Evolutionary conservation across 2,329 filamentous ascomycete species (phyloP).

Genomic region (Dothidotthia symphoricarpi): DNA sequence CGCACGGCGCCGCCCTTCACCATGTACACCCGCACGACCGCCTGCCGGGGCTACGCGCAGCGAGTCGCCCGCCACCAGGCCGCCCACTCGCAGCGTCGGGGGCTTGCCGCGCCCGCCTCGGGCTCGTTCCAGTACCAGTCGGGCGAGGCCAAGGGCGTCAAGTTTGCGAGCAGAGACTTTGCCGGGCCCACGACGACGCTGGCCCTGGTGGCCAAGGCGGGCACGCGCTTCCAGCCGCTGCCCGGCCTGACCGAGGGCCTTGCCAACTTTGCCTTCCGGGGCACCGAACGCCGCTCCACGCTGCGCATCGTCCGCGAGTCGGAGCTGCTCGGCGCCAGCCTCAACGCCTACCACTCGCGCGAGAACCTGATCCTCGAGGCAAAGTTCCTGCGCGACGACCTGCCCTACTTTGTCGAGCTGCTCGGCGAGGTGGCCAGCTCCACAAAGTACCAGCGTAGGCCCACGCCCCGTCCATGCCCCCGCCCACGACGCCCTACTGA

Average conservation of each 20-base stretch:
- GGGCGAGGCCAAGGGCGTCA: slow-evolving; percentile 81
- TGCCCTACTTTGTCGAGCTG: slow-evolving; percentile 96
- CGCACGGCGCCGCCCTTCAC: slow-evolving; percentile 40
- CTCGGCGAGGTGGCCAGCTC: slow-evolving; percentile 85
- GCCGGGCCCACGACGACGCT: slow-evolving; percentile 86
- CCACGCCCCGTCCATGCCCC: slow-evolving; percentile 1
- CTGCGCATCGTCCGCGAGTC: slow-evolving; percentile 92
- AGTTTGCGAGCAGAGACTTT: slow-evolving; percentile 87
- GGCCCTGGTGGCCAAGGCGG: slow-evolving; percentile 88
- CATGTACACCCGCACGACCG: slow-evolving; percentile 68
- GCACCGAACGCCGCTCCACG: slow-evolving; percentile 82
- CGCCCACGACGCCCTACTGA: slow-evolving; percentile 4
- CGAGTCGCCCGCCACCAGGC: slow-evolving; percentile 60
- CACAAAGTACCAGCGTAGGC: slow-evolving; percentile 74
- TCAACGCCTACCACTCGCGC: slow-evolving; percentile 83
- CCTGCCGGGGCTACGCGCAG: slow-evolving; percentile 62
- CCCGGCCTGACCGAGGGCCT: slow-evolving; percentile 88
- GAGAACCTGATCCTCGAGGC: slow-evolving; percentile 91
- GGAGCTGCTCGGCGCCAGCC: slow-evolving; percentile 90
- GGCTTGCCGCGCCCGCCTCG: slow-evolving; percentile 66
- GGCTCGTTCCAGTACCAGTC: slow-evolving; percentile 84
- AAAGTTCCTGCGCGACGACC: slow-evolving; percentile 91
- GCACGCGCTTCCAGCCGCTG: slow-evolving; percentile 85
- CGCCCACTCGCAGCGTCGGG: slow-evolving; percentile 56
- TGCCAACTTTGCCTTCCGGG: slow-evolving; percentile 97